phyloP scores from a whole-genome alignment of 768 basidiomycete genomes.

The Mycena haematopus region DNA sequence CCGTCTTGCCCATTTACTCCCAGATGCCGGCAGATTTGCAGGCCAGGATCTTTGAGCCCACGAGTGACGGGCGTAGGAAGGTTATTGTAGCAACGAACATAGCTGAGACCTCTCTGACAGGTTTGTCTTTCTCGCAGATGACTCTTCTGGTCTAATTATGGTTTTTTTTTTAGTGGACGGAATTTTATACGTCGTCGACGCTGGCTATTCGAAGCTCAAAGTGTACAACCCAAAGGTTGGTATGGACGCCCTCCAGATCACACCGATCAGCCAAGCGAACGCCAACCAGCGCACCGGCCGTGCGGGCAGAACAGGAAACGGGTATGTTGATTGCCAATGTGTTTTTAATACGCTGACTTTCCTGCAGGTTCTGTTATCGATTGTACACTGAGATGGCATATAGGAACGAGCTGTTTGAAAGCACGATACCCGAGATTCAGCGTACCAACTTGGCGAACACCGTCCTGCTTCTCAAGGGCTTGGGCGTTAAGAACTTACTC shows the following conservation, averaged over 20 bases:
- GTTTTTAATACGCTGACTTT: slow-evolving; percentile 17
- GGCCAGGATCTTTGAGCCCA: slow-evolving; percentile 96
- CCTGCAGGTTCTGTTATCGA: slow-evolving; percentile 89
- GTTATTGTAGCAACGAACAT: slow-evolving; percentile 99
- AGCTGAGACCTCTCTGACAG: slow-evolving; percentile 96
- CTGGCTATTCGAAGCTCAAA: slow-evolving; percentile 96
- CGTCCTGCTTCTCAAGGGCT: slow-evolving; percentile 90
- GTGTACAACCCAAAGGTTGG: slow-evolving; percentile 99
- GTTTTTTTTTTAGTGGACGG: slow-evolving; percentile 75
- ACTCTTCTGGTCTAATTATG: slow-evolving; percentile 25
- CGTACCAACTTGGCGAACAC: slow-evolving; percentile 98
- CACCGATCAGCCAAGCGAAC: slow-evolving; percentile 98
- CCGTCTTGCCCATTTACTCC: slow-evolving; percentile 97
- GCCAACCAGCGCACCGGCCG: slow-evolving; percentile 95
- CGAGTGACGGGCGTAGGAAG: slow-evolving; percentile 91
- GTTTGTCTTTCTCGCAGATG: slow-evolving; percentile 43
- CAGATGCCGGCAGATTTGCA: slow-evolving; percentile 99
- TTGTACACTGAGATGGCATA: slow-evolving; percentile 97
- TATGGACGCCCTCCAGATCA: slow-evolving; percentile 99
- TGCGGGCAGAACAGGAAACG: slow-evolving; percentile 94
- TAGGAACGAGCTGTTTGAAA: slow-evolving; percentile 94
- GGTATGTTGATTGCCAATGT: slow-evolving; percentile 55
- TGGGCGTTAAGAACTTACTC: slow-evolving; percentile 95
- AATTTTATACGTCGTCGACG: slow-evolving; percentile 95
- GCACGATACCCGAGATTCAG: slow-evolving; percentile 98